Base-by-base conservation (phyloP, 805 yeast genomes). In the Hanseniaspora lachancei region DNA sequence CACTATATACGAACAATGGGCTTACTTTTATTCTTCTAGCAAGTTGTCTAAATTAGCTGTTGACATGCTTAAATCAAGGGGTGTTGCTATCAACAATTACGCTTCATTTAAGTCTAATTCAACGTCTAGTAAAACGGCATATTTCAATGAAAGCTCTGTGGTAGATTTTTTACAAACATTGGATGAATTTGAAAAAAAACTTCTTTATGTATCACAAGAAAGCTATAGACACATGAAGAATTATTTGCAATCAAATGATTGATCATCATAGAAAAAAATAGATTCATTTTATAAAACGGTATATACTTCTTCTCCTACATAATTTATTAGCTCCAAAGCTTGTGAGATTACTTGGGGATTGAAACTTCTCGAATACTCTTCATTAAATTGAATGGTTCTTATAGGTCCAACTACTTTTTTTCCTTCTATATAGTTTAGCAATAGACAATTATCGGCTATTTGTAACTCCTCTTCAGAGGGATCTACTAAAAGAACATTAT, bases 381-480 rank as follows among this genome's bases (percentile, higher is more conserved):
- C 73, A 41, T 81, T 81, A 27, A 87, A 71, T 49, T 82, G 80
- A n/a, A 85, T 67, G 20, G 84, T 81, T 60, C 81, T 75, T 3
- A 89, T 72, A 0, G 97, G 96, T 0, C 95, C 76, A 12, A 81
- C 77, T 0, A 86, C 78, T 57, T 74, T 72, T n/a, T 80, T 81
- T 57, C 81, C 71, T 56, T 78, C 77, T 15, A 49, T 21, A 80
- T 84, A 91, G 36, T 89, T 82, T 3, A 86, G 66, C 48, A 89
- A 72, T 21, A 91, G 60, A 0, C 96, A 96, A 58, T 86, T 83
- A 60, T 91, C 96, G 58, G 89, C 75, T 2, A 89, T 95, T 58
- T 81, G 86, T 65, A 86, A 89, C 67, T 91, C 98, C 58, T 83
- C 86, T n/a, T 78, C 71, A 0, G 95, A 82, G 0, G 98, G 97